Evolutionary conservation across 345 rosid species (phyloP), one percentile per base, ranked within the genome.

Genomic region (Durio zibethinus): DNA sequence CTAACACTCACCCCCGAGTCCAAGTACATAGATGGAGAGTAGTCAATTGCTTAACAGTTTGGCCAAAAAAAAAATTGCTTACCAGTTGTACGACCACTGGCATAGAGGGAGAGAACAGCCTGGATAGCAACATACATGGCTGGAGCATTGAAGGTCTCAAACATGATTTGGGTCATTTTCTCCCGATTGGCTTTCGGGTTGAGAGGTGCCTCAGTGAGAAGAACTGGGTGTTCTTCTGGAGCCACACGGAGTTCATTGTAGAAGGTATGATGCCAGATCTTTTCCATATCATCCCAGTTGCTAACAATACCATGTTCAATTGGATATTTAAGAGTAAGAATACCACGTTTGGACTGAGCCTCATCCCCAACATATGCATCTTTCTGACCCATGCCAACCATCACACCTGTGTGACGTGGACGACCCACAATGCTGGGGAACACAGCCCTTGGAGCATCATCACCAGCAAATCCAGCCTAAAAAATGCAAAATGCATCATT

Each of bases 271-370:
- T 86, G 91, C 91, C 92, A 89, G 40, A 85, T 89, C 85, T 87
- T 89, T 81, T 87, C 90, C 90, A 87, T 89, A 61, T 90, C 93
- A 78, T 90, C 93, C 91, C 93, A 90, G 65, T 86, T 90, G 82
- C 78, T 86, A 25, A 90, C 91, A 35, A 90, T 88, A 53, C 91
- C 93, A 74, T 90, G 93, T 77, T 90, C 91, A 33, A 90, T 88
- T 1, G 91, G 93, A 61, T 89, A 89, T 29, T 89, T 89, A 64
- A 89, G 87, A 40, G 88, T 89, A 81, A 86, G 69, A 77, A 88
- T 90, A 65, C 93, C 93, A 76, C 93, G 87, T 78, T 90, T 88
- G 10, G 93, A 90, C 75, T 90, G 91, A 50, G 93, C 91, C 81
- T 90, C 93, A 25, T 88, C 93, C 75, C 91, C 92, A 70, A 86